A percentile compares a stretch with the other conserved stretches of the same genome.
Evolutionary conservation across 257 asterid genomes (phyloP).

Genomic region (Gentiana straminea): DNA sequence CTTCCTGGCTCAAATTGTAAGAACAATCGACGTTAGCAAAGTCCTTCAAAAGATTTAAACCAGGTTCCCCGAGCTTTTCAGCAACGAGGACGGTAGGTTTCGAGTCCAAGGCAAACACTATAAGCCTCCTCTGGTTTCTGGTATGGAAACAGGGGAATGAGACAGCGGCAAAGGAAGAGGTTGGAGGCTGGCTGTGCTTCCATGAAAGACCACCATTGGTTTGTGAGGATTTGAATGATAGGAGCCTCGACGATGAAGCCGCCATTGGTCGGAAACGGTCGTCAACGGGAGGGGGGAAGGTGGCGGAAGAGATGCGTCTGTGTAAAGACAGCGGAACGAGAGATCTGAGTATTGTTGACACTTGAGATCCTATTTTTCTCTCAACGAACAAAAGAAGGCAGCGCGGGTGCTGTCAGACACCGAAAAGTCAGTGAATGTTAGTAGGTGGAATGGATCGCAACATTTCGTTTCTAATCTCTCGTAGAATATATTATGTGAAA

Average conservation of each 20-base stretch:
- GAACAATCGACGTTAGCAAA: conserved; percentile 83
- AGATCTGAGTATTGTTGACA: background rate
- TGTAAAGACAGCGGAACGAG: background rate
- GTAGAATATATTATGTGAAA: too few relatives aligned
- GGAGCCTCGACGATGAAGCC: conserved; percentile 28
- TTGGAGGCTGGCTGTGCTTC: conserved; percentile 23
- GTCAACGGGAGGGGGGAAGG: conserved; percentile 9
- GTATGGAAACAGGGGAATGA: conserved; percentile 15
- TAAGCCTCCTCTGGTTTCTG: conserved; percentile 31
- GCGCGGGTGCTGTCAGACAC: too few relatives aligned
- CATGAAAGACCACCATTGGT: conserved; percentile 26
- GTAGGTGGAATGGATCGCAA: too few relatives aligned
- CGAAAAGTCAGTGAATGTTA: too few relatives aligned
- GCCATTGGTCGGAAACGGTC: conserved; percentile 30
- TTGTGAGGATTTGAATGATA: conserved; percentile 25
- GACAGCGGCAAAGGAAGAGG: conserved; percentile 31
- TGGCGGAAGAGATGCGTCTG: background rate
- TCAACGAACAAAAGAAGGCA: too few relatives aligned
- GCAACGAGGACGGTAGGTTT: conserved; percentile 86
- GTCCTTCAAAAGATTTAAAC: conserved; percentile 53
- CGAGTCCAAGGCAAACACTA: conserved; percentile 61
- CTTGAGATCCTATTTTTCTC: too few relatives aligned
- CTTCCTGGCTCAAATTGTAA: conserved; percentile 72
- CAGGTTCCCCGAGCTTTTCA: conserved; percentile 88
- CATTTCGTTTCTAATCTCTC: too few relatives aligned